Evolutionary conservation across 2,329 filamentous ascomycete genomes (phyloP).

Genomic region (Aspergillus oerlinghausenensis): DNA sequence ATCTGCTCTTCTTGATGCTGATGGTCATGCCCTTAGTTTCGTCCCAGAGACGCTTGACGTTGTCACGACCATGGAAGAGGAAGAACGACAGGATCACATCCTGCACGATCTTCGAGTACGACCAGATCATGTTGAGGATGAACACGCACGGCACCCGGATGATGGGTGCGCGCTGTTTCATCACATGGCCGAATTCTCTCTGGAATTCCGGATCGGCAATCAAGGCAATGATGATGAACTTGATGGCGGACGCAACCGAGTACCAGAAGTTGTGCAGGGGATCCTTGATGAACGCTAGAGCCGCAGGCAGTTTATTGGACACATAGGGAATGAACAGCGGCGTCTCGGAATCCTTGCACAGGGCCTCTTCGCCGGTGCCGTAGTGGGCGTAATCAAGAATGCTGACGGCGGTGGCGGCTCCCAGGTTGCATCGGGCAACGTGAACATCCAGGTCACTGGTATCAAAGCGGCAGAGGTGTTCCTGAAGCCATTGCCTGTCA

Average conservation of each 20-base stretch:
- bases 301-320: slow-evolving; percentile 18
- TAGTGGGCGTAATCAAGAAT: slow-evolving; percentile 29
- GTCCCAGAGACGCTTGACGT: slow-evolving; percentile 45
- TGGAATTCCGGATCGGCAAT: slow-evolving; percentile 52
- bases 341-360: slow-evolving; percentile 22
- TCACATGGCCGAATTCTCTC: slow-evolving; percentile 46
- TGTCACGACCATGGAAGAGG: slow-evolving; percentile 46
- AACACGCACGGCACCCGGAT: slow-evolving; percentile 37
- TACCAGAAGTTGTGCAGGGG: slow-evolving; percentile 42
- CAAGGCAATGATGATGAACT: slow-evolving; percentile 48
- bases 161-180: slow-evolving; percentile 30
- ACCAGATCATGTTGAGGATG: slow-evolving; percentile 46
- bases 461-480: slow-evolving; percentile 34
- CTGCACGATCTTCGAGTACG: slow-evolving; percentile 44
- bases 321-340: slow-evolving; percentile 26
- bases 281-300: slow-evolving; percentile 24
- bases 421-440: slow-evolving; percentile 47
- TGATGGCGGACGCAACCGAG: slow-evolving; percentile 39
- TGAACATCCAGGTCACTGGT: slow-evolving; percentile 39
- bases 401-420: slow-evolving; percentile 35
- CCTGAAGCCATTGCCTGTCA: slow-evolving; percentile 43
- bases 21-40: slow-evolving; percentile 48
- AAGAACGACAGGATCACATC: slow-evolving; percentile 44
- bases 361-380: slow-evolving; percentile 22
- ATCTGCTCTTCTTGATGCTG: slow-evolving; percentile 43